phyloP scores from a whole-genome alignment of 2,329 filamentous ascomycete genomes.

The Dactylonectria macrodidyma region DNA sequence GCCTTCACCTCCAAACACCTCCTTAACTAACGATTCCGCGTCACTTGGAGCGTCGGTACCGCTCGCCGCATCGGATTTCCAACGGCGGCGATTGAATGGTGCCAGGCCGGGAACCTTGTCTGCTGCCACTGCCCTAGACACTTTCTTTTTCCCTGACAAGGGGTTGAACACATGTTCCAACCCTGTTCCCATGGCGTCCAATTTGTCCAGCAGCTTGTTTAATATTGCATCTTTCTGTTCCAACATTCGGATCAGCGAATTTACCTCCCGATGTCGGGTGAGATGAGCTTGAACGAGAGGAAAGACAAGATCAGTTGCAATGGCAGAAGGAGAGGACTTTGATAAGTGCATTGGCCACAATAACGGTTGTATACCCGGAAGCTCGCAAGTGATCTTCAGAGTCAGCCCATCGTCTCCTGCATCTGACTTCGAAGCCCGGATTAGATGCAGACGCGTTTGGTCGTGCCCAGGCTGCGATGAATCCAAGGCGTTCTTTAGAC shows the following conservation, averaged over 20 bases:
- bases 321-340: constrained; percentile 58
- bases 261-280: constrained; percentile 56
- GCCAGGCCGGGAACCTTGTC: constrained; percentile 67
- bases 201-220: constrained; percentile 66
- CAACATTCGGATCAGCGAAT: constrained; percentile 60
- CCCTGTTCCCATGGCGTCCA: constrained; percentile 66
- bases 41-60: constrained; percentile 48
- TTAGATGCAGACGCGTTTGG: constrained; percentile 62
- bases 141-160: constrained; percentile 64
- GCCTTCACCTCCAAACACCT: constrained; percentile 58
- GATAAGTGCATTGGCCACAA: constrained; percentile 75
- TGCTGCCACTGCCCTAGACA: constrained; percentile 61
- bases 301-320: constrained; percentile 66
- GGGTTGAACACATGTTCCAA: constrained; percentile 69
- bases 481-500: constrained; percentile 69
- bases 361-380: constrained; percentile 77
- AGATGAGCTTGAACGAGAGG: constrained; percentile 66
- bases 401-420: constrained; percentile 59
- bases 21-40: constrained; percentile 55
- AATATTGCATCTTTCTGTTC: constrained; percentile 68
- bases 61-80: constrained; percentile 52
- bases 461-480: constrained; percentile 60
- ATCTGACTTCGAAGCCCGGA: constrained; percentile 50
- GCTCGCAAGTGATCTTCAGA: constrained; percentile 70
- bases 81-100: constrained; percentile 60